Base-by-base conservation (phyloP, 1,284 basidiomycete species). In the Malassezia psittaci region DNA sequence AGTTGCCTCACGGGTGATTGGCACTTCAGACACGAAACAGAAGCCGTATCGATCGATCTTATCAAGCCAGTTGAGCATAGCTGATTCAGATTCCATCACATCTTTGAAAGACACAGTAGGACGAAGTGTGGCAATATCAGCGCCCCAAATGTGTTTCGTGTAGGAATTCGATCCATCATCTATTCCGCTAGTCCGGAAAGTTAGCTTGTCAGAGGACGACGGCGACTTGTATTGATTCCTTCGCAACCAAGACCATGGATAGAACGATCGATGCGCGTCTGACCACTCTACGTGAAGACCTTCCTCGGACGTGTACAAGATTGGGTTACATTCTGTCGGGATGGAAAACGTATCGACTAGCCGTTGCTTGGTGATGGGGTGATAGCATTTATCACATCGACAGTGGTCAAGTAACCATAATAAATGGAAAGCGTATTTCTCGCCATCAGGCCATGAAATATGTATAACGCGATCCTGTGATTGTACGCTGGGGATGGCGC, bases 291-390 rank as follows among this genome's bases (percentile, higher is more conserved):
- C 85, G 82, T 86, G 59, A 16, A 59, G 51, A 0, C 88, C 88
- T 32, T 84, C 79, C 0, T 77, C 24, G 24, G 24, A 29, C 7
- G 24, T 7, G 24, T 3, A 29, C 3, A 29, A 4, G 24, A 7
- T 4, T 7, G 24, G 24, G 7, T 29, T 3, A 3, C 24, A 29
- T 65, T 87, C 82, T 2, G 78, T 75, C 0, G 87, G 83, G 46
- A 94, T 86, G 87, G 91, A 82, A 59, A 85, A 88, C 0, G 91
- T 89, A 67, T 89, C 84, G 47, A 90, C 79, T 11, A 96, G 76
- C 10, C 93, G 81, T 75, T 96, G 93, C 72, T 90, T 93, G 9
- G 93, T 96, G 56, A 84, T 76, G 0, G 85, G 78, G 76, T 96
- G 93, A 71, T 87, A 93, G 76, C 90, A 96, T 47, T 83, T 77